Base-by-base conservation (phyloP, 345 rosid species). In the Gossypium stocksii region DNA sequence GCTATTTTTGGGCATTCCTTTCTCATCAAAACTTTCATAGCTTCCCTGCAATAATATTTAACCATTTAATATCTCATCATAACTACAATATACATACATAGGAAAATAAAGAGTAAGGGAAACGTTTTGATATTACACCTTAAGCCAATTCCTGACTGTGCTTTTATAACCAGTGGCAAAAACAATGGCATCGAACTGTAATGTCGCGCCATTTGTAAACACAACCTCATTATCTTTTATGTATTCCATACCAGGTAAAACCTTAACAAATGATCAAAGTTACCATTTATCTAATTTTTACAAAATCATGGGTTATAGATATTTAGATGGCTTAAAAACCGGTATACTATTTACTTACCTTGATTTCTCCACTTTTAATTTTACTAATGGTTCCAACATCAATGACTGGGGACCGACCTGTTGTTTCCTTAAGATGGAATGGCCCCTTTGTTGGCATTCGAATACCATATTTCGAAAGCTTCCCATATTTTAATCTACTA, bases 151-250 rank as follows among this genome's bases (percentile, higher is more conserved):
- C 22, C 43, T 15, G 5, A 51, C 77, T 4, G 53, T 65, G 67
- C 78, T 75, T 46, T 46, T 76, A 20, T 76, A 76, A 16, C 78
- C 73, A 1, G 73, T 67, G 22, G 78, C 78, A 13, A 67, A 58
- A 2, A 76, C 15, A 22, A 67, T 76, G 13, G 58, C 58, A 45
- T 76, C 67, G 49, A 67, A 76, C 23, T 17, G 22, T 8, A 1
- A 2, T 20, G 4, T 34, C 13, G 16, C 2, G 13, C n/a, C 73
- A 25, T 70, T 41, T 16, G 41, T 41, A 11, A 23, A 75, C 53
- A 15, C 29, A 3, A 66, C 20, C 2, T 13, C 3, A 11, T 66
- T 52, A 4, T 57, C 61, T 2, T 56, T 10, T 2, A 75, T 56
- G n/a, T 10, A 14, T 43, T 19, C 12, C 3, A 56, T 54, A 0